phyloP scores from a whole-genome alignment of 2,329 filamentous ascomycete species.

The Metarhizium anisopliae region DNA sequence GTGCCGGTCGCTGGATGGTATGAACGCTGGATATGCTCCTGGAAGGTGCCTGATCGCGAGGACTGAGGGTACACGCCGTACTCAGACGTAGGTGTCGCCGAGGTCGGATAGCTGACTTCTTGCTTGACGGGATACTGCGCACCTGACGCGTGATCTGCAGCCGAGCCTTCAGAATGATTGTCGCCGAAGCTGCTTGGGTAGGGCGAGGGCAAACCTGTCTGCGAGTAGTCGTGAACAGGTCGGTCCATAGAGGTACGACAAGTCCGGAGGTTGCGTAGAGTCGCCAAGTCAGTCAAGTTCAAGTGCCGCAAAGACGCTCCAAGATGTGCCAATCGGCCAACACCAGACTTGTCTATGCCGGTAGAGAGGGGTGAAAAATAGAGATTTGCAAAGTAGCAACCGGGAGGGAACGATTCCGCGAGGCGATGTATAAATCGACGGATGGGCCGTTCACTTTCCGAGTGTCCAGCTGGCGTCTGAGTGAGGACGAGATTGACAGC shows the following conservation, averaged over 20 bases:
- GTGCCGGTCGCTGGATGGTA: conserved; percentile 72
- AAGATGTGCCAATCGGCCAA: neutral
- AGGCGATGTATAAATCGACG: neutral
- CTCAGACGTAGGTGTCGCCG: conserved; percentile 80
- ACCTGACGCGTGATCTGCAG: conserved; percentile 89
- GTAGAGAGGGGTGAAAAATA: neutral
- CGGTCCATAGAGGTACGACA: conserved; percentile 43
- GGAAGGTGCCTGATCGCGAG: conserved; percentile 75
- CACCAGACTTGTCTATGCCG: conserved; percentile 1
- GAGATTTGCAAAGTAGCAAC: neutral
- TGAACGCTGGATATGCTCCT: conserved; percentile 77
- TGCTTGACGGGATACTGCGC: conserved; percentile 78
- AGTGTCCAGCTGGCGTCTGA: neutral
- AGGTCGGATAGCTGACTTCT: conserved; percentile 70
- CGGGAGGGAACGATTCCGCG: neutral
- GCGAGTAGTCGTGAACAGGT: conserved; percentile 66
- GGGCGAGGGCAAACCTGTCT: conserved; percentile 78
- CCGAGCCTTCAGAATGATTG: conserved; percentile 74
- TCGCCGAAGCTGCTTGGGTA: conserved; percentile 57
- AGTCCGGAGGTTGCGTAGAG: conserved; percentile 7
- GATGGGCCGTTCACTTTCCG: neutral
- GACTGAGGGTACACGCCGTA: conserved; percentile 70
- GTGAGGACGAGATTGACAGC: neutral
- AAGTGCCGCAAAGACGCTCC: conserved; percentile 6
- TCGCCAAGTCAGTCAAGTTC: conserved; percentile 3